Percentiles rank a stretch among this genome's conserved stretches.
Conservation (phyloP, 768 basidiomycete species). For the Gymnopilus dilepis region DNA sequence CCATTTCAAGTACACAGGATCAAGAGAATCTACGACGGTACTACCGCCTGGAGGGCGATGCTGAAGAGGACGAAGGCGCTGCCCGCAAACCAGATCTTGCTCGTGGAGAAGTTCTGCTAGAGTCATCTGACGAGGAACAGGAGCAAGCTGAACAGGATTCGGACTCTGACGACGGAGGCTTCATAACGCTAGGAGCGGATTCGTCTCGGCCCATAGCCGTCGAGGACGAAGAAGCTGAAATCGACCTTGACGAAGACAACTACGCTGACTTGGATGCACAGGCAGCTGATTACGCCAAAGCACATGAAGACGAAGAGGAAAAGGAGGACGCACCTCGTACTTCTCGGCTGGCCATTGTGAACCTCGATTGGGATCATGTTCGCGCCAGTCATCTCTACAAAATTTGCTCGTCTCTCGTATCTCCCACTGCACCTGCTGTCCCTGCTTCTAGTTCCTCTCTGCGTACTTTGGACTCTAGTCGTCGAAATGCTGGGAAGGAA, state of each 20-base stretch:
- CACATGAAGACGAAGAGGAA: conserved; percentile 50
- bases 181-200: conserved; percentile 56
- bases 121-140: conserved; percentile 84
- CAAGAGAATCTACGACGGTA: conserved; percentile 79
- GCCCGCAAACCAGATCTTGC: conserved; percentile 74
- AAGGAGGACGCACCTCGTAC: conserved; percentile 52
- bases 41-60: conserved; percentile 70
- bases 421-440: conserved; percentile 54
- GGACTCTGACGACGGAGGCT: conserved; percentile 52
- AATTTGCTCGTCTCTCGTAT: conserved; percentile 88
- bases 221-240: conserved; percentile 53
- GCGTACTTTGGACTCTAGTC: conserved; percentile 16
- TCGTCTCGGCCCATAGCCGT: conserved; percentile 47
- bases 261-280: conserved; percentile 78
- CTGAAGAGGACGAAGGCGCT: conserved; percentile 42
- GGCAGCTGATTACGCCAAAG: conserved; percentile 62
- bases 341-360: conserved; percentile 84
- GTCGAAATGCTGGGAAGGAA: conserved; percentile 23
- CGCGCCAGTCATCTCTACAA: conserved; percentile 89
- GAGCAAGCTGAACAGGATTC: conserved; percentile 36
- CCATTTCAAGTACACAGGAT: conserved; percentile 68
- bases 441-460: conserved; percentile 31
- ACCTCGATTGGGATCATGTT: conserved; percentile 98
- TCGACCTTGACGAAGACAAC: conserved; percentile 82
- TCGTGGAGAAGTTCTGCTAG: conserved; percentile 85